These are phyloP conservation scores for Panaeolus papilionaceus DNA, from an alignment of 768 basidiomycete species.

Conservation along the genomic window DNA sequence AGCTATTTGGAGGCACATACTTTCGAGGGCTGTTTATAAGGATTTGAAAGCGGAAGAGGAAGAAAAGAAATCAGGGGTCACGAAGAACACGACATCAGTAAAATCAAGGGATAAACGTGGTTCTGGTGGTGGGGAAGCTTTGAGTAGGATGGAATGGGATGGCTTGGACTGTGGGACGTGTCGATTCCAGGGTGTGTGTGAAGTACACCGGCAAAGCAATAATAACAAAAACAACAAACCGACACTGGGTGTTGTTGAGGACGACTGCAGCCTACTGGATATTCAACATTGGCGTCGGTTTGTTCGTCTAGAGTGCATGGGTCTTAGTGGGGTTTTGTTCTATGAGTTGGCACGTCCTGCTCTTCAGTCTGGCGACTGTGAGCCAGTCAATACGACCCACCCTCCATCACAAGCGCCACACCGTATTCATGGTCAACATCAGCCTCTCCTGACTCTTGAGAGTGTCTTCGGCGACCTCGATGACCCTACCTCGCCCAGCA, in stretches of 20 bases:
- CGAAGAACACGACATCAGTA: background rate
- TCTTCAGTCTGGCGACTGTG: background rate
- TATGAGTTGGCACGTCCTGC: constrained; percentile 19
- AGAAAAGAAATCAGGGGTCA: background rate
- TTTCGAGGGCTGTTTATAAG: background rate
- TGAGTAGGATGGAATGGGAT: background rate
- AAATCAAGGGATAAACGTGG: no score
- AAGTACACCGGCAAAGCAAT: background rate
- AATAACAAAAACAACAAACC: background rate
- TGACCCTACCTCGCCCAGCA: constrained; percentile 29
- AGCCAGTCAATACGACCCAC: background rate
- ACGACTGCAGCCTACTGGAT: background rate
- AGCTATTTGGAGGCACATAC: constrained; percentile 3
- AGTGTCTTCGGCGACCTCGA: constrained; percentile 35
- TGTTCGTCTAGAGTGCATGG: constrained; percentile 33
- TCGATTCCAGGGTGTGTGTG: background rate
- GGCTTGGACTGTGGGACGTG: background rate
- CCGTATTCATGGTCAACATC: background rate
- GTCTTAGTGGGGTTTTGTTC: constrained; percentile 37
- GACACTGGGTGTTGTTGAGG: background rate
- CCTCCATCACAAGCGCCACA: no score
- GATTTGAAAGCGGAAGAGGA: constrained; percentile 8
- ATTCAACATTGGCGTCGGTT: constrained; percentile 29
- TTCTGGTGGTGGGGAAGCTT: no score
- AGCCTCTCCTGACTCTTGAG: constrained; percentile 26